These are phyloP conservation scores for Colletotrichum tamarilloi DNA, from an alignment of 2,329 filamentous ascomycete genomes.

Conservation along the genomic window DNA sequence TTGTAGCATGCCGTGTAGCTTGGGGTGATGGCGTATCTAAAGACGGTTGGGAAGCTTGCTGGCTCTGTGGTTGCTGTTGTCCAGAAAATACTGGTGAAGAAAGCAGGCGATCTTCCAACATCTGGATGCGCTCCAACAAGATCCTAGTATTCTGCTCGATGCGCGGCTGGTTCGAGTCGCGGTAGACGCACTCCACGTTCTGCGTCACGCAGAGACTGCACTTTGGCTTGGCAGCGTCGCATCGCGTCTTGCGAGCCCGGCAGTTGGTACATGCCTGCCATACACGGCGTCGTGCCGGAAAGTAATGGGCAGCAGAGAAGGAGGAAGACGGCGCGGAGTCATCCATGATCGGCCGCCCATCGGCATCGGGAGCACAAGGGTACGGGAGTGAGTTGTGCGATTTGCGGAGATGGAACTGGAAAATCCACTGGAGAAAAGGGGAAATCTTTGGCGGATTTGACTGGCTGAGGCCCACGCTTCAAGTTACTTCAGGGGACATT, in stretches of 20 bases:
- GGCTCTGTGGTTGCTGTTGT: neutral
- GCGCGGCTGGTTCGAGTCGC: slow-evolving; percentile 42
- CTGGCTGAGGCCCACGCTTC: no score
- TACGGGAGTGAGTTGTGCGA: neutral
- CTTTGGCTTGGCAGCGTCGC: slow-evolving; percentile 43
- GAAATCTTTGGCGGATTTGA: no score
- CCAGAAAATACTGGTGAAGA: slow-evolving; percentile 27
- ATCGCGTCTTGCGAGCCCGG: slow-evolving; percentile 44
- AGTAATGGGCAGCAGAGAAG: slow-evolving; percentile 30
- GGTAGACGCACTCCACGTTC: slow-evolving; percentile 44
- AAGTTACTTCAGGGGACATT: no score
- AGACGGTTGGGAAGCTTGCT: neutral
- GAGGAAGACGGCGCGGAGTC: slow-evolving; percentile 16
- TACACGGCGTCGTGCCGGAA: slow-evolving; percentile 35
- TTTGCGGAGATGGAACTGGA: neutral
- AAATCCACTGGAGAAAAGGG: no score
- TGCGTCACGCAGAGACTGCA: slow-evolving; percentile 43
- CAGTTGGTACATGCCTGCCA: slow-evolving; percentile 45
- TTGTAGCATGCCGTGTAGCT: neutral
- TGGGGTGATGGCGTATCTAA: neutral
- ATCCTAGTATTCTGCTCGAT: slow-evolving; percentile 44
- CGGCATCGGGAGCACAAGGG: no score
- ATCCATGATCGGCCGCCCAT: neutral
- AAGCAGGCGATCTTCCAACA: slow-evolving; percentile 42
- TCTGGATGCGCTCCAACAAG: slow-evolving; percentile 44